A percentile compares a stretch with the other conserved stretches of the same genome.
Conservation (phyloP, 306 rosid genomes). For the Sechiopsis laciniata region DNA sequence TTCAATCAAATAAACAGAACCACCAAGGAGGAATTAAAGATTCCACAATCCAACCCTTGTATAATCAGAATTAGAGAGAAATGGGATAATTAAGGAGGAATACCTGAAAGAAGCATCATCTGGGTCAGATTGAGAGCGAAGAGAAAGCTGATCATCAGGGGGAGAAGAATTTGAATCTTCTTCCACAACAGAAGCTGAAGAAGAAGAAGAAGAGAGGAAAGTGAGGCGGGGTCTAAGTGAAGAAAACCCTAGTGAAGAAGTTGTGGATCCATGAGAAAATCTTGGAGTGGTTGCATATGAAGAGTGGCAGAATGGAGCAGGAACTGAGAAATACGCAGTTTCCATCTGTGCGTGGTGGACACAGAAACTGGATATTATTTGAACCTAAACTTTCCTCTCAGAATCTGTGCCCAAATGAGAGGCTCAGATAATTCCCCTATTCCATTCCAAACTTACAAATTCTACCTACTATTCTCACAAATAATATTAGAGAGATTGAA, state of each 20-base stretch:
- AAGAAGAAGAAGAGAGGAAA: slow-evolving; percentile 24
- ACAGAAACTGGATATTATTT: no score
- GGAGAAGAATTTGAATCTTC: slow-evolving; percentile 40
- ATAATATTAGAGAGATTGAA: no score
- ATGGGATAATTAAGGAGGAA: background rate
- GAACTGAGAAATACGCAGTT: slow-evolving; percentile 40
- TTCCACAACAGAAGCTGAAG: slow-evolving; percentile 43
- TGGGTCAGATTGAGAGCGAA: slow-evolving; percentile 26
- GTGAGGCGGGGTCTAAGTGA: slow-evolving; percentile 22
- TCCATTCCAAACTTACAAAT: no score
- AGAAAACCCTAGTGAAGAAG: slow-evolving; percentile 23
- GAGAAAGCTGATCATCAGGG: slow-evolving; percentile 32
- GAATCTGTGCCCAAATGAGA: no score
- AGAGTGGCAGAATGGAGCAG: slow-evolving; percentile 29
- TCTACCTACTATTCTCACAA: no score
- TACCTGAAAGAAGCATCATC: slow-evolving; percentile 39
- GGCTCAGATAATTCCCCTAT: background rate
- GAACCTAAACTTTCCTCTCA: no score
- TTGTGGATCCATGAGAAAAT: slow-evolving; percentile 24
- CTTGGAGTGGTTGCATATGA: slow-evolving; percentile 10
- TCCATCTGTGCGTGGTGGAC: no score
- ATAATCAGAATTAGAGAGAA: background rate
- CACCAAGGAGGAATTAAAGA: background rate
- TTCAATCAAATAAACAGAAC: background rate
- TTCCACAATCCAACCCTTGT: background rate